A percentile compares a stretch with the other conserved stretches of the same genome.
phyloP scores from a whole-genome alignment of 2,329 filamentous ascomycete species.

The Paracorniculantispora psalliotae region DNA sequence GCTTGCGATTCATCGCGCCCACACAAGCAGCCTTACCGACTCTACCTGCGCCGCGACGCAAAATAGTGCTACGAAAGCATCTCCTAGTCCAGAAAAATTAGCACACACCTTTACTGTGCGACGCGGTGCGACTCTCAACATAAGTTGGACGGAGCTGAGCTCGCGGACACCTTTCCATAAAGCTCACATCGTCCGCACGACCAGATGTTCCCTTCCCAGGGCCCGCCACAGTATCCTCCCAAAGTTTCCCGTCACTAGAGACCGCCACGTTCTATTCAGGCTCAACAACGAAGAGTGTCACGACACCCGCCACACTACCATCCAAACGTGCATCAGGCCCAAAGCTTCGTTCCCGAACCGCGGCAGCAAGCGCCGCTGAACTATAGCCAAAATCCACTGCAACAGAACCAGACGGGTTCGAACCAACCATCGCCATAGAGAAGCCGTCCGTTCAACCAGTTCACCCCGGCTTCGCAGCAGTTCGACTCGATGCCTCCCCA shows the following conservation, averaged over 20 bases:
- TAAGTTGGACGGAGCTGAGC: not conserved
- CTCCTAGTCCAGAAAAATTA: not conserved
- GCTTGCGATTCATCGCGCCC: not conserved
- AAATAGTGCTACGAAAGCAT: slow-evolving; percentile 6
- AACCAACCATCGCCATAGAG: not conserved
- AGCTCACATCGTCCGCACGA: slow-evolving; percentile 2
- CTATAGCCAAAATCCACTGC: not conserved
- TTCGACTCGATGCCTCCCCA: slow-evolving; percentile 31
- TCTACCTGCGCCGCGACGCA: slow-evolving; percentile 1
- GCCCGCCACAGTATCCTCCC: not conserved
- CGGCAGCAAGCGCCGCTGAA: not conserved
- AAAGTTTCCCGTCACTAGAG: slow-evolving; percentile 1
- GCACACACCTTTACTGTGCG: not conserved
- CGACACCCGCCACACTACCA: not conserved
- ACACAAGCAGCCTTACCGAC: not conserved
- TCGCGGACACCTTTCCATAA: not conserved
- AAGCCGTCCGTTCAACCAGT: not conserved
- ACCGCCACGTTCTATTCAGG: not conserved
- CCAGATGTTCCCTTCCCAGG: slow-evolving; percentile 3
- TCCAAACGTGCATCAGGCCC: too few species aligned
- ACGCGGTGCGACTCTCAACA: not conserved
- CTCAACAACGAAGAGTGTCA: not conserved
- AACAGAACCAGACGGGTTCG: not conserved
- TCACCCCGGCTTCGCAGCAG: not conserved
- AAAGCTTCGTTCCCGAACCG: too few species aligned